phyloP scores from a whole-genome alignment of 129 eudicot species.

The Rutidosis leptorrhynchoides region DNA sequence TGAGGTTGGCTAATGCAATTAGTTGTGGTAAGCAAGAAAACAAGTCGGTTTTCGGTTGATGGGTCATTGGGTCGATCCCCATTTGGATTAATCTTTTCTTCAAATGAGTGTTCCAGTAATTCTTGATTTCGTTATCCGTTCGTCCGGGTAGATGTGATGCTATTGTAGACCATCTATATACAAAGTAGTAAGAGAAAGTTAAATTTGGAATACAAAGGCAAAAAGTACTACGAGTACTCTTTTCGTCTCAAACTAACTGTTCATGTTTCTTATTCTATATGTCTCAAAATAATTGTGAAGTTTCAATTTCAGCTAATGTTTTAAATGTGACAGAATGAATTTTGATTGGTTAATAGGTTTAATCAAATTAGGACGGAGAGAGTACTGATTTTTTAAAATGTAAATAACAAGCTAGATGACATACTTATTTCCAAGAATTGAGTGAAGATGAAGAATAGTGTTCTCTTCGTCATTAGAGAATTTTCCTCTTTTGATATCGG shows the following conservation, averaged over 20 bases:
- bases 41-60: constrained; percentile 41
- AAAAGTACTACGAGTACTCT: too few species aligned
- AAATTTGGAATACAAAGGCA: too few species aligned
- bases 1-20: constrained; percentile 38
- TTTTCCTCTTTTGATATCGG: constrained; percentile 49
- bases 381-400: too few species aligned
- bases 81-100: constrained; percentile 44
- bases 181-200: too few species aligned
- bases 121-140: constrained; percentile 50
- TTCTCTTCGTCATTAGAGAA: constrained; percentile 50
- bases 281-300: too few species aligned
- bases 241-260: too few species aligned
- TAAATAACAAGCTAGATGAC: too few species aligned
- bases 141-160: constrained; percentile 44
- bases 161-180: constrained; percentile 44
- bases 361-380: too few species aligned
- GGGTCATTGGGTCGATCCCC: constrained; percentile 57
- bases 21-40: constrained; percentile 44
- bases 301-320: too few species aligned
- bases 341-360: too few species aligned
- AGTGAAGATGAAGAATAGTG: constrained; percentile 42
- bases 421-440: constrained; percentile 52
- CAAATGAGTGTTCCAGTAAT: constrained; percentile 50
- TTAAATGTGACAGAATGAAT: too few species aligned
- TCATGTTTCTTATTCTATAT: too few species aligned